Base-by-base conservation (phyloP, 139 green algal species). In the Tetraselmis striata region DNA sequence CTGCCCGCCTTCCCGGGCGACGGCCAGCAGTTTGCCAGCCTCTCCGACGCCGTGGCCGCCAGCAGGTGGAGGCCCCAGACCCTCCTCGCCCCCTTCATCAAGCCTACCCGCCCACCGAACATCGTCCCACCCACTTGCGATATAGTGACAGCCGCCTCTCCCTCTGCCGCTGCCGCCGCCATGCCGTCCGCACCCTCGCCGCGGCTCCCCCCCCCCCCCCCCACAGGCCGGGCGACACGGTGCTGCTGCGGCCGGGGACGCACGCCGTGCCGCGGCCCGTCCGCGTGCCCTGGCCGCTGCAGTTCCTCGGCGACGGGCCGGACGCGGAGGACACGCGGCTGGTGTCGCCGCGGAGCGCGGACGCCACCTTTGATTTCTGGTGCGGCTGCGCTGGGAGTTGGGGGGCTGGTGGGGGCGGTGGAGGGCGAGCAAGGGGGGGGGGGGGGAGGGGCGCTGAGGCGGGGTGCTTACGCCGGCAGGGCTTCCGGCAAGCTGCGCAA, bases 311-410 rank as follows among this genome's bases (percentile, higher is more conserved):
- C 1, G 84, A 78, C 22, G 83, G 83, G 25, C 1, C 30, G 0
- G 31, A 23, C 22, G 75, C 86, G 1, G 83, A 86, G 67, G 81
- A 87, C 31, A 89, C 86, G 1, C 25, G 30, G 5, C 26, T 84
- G 25, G 1, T 79, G 11, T 87, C 67, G 26, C 79, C 80, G n/a
- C 59, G 77, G 23, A 80, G 83, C 1, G 75, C 83, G 31, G 78
- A 82, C 22, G 81, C 59, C n/a, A 83, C 86, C 2, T 78, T 89
- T 2, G 77, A 80, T 31, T 87, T 89, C 81, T 86, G 81, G 83
- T 83, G 29, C 5, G 23, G 23, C 78, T 29, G 31, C 22, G 1
- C 27, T 2, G 27, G 1, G 1, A 26, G 22, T 24, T 0, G 18
- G 45, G 45, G 18, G 45, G 45, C 18, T 67, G 45, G 45, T 25